Base-by-base conservation (phyloP, 192 early-diverging fungal species). In the Rhizophagus clarus region DNA sequence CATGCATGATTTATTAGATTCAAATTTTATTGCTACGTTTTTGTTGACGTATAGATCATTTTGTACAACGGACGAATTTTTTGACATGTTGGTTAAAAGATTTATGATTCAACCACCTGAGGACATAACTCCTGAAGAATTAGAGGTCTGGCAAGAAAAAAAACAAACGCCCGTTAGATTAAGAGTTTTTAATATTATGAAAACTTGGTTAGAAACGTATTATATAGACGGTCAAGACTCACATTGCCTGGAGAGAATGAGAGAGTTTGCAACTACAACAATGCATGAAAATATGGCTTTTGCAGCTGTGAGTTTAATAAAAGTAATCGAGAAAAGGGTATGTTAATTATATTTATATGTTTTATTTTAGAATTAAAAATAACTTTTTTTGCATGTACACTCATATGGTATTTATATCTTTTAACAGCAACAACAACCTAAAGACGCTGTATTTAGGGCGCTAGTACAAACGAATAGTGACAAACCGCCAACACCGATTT, bases 11-110 rank as follows among this genome's bases (percentile, higher is more conserved):
- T 90, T 90, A 20, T 77, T 87, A 10, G 96, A 99, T 72, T 83
- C 91, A 66, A 92, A 91, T 83, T 98, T 95, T 85, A 92, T 91
- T 45, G 89, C 88, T 34, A 94, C 96, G 0, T 98, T 99, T 83
- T 80, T 99, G 74, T 86, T 99, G 47, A 98, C 98, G 3, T 99
- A 97, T 87, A 95, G 95, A 37, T 96, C 96, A 12, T 98, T 98
- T 80, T 92, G 93, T 4, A 91, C 92, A 1, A 92, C 96, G 0
- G 87, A 86, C 8, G 92, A 95, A 77, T 88, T 99, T 26, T 89
- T 97, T 49, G 86, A 89, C 7, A 81, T 91, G 24, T 85, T 99
- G 66, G 91, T 92, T 81, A 82, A 83, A 32, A 91, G 98, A 81
- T 99, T 94, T 85, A 83, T 87, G 63, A 91, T 98, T 40, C 72